Evolutionary conservation across 371 early-diverging fungal species (phyloP), one percentile per base, ranked within the genome.

Genomic region (Mortierella sp.): DNA sequence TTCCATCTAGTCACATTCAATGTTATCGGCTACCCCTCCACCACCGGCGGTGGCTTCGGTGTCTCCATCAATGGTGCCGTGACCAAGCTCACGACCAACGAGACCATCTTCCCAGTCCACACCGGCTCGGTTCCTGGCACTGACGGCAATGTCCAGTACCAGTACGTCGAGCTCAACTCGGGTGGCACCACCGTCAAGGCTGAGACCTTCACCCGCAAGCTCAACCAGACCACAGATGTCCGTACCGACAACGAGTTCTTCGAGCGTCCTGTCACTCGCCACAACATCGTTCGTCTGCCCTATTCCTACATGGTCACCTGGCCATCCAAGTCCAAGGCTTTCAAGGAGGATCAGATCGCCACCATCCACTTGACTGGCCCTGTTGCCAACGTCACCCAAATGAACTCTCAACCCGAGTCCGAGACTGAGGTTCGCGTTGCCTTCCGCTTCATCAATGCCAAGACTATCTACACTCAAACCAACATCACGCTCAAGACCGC

Each of bases 351-450:
- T 38, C 66, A 85, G 61, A 70, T 87, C 48, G 82, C 84, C 27
- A 87, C 87, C 5, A 57, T 87, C 21, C 80, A 85, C 50, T 61
- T 87, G 66, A 78, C 67, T 2, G 83, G 72, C 23, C 80, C 83
- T 49, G 47, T 51, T 7, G 69, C 82, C 18, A n/a, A 48, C 38
- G 23, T 76, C 48, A 27, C 46, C 5, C 81, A 72, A 2, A 55
- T 87, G 46, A 81, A 83, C 49, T 62, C 61, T 16, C 67, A 80
- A 34, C 78, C 81, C 13, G 12, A 54, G 19, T 27, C 58, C 1
- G 84, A 84, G 23, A 34, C 58, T 2, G 61, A 65, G 18, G 76
- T 72, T n/a, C 68, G 64, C 28, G 79, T 73, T 45, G 58, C 58
- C 5, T 56, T 87, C 61, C 78, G 80, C 18, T 87, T 84, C 39